Evolutionary conservation across 116 monocot genomes (phyloP), one percentile per base, ranked within the genome.

Genomic region (Papilionanthe hybrid): DNA sequence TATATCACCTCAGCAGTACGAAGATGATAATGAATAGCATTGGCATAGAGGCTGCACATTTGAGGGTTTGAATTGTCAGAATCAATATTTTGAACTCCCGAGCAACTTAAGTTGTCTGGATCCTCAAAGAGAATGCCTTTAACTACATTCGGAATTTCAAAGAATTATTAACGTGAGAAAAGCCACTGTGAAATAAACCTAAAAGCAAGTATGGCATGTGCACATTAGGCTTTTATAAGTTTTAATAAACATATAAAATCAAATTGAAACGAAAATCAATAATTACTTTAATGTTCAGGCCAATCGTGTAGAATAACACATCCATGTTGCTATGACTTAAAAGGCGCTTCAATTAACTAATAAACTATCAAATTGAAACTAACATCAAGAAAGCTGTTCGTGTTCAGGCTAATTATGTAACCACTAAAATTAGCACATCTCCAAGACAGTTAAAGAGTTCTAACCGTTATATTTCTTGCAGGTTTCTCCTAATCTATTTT

Each of bases 41-140:
- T 67, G 22, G 90, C 92, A 86, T 98, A 98, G 18, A 78, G 25
- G 77, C 84, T 87, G 83, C 94, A 98, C 90, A 91, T 90, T 84
- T 90, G 93, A 81, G 93, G 88, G 89, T 93, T 91, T 78, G 76
- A 76, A 75, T 85, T 80, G 48, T 98, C 95, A 78, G 83, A 84
- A 81, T 94, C 98, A 80, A 94, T 91, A 67, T 93, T 86, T 42
- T 89, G 77, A 66, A 83, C 82, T 18, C 81, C 83, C 57, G 76
- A 72, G 71, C 82, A 76, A 69, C 76, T 49, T 44, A 77, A 81
- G 50, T 63, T 83, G 65, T 74, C 86, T 30, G 27, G 53, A 29
- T 72, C 82, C 48, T 82, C 82, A 68, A 17, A 79, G 49, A 80
- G 32, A 28, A 44, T 55, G 19, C 37, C 27, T 76, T 89, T 72